Base-by-base conservation (phyloP, 805 yeast genomes). In the Wickerhamiella spandovensis region DNA sequence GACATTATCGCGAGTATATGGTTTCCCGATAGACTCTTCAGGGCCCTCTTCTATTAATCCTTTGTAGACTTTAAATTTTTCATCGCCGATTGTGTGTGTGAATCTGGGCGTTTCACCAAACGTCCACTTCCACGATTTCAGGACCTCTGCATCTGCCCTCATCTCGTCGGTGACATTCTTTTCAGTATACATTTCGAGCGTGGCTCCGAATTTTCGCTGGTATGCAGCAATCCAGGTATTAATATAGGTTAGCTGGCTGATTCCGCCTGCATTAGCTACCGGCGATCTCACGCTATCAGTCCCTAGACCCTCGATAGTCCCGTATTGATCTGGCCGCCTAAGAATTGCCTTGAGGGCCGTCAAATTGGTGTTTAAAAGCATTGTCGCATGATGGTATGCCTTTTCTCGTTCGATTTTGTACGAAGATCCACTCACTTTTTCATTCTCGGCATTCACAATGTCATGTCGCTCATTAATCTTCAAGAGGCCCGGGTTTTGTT, bases 371-470 rank as follows among this genome's bases (percentile, higher is more conserved):
- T 76, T 68, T 22, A 92, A 68, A 7, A 92, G 70, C 95, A 92
- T 85, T 0, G 99, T 92, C 0, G 97, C 98, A 67, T 92, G 99
- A 62, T 92, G 98, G 56, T 89, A 82, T 6, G 95, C 79, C 57
- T 79, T 78, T 0, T 92, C 89, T 46, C 75, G 74, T 5, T 95
- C 81, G 30, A 92, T 72, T 62, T 89, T 89, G 65, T 77, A 92
- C 0, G 98, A 97, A 7, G 95, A 84, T 0, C 99, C 99, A 58
- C 95, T 83, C 4, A 92, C 78, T 61, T 92, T 92, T 2, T 65
- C 60, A 20, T 51, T 53, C 12, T 53, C 53, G 22, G 63, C 68
- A 17, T 78, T 75, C 9, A 80, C 72, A 25, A 90, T 81, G 62
- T 92, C 98, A 28, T 95, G 94, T 46, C 97, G 73, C 2, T 71